Percentiles rank a stretch among this genome's conserved stretches.
phyloP scores from a whole-genome alignment of 768 basidiomycete genomes.

The Cystobasidiopsis lactophilus region DNA sequence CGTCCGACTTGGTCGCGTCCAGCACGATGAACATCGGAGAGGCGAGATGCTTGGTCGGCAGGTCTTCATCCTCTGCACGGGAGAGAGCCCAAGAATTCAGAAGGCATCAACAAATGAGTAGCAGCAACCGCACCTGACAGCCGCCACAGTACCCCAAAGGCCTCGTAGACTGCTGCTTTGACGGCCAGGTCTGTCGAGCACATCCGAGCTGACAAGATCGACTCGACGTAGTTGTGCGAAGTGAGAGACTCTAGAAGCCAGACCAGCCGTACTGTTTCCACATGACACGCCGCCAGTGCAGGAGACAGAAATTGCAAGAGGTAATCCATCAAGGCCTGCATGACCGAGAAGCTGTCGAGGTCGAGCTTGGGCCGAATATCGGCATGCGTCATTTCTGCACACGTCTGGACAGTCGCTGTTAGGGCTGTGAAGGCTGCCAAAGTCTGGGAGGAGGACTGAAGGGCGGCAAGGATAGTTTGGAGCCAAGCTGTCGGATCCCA shows the following conservation, averaged over 20 bases:
- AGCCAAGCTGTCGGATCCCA: conserved; percentile 55
- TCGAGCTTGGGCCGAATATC: conserved; percentile 34
- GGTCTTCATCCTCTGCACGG: conserved; percentile 45
- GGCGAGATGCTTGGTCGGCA: conserved; percentile 64
- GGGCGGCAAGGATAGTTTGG: conserved; percentile 31
- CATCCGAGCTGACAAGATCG: conserved; percentile 53
- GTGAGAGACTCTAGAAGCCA: conserved; percentile 51
- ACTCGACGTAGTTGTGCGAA: conserved; percentile 43
- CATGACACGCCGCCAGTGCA: conserved; percentile 43
- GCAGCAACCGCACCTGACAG: conserved; percentile 39
- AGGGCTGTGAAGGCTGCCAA: conserved; percentile 40
- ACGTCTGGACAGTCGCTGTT: conserved; percentile 39
- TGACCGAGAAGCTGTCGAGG: conserved; percentile 36
- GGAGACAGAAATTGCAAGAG: conserved; percentile 48
- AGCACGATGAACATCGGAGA: conserved; percentile 71
- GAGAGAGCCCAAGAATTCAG: no score
- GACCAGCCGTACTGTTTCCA: conserved; percentile 53
- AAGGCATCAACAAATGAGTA: no score
- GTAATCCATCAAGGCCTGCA: conserved; percentile 40
- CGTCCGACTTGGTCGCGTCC: conserved; percentile 54
- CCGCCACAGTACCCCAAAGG: conserved; percentile 82
- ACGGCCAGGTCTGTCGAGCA: conserved; percentile 33
- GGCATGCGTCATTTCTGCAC: conserved; percentile 34
- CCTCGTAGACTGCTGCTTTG: conserved; percentile 45
- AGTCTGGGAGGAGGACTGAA: conserved; percentile 26